phyloP scores from a whole-genome alignment of 75 land plant species.

The Pinus albicaulis region DNA sequence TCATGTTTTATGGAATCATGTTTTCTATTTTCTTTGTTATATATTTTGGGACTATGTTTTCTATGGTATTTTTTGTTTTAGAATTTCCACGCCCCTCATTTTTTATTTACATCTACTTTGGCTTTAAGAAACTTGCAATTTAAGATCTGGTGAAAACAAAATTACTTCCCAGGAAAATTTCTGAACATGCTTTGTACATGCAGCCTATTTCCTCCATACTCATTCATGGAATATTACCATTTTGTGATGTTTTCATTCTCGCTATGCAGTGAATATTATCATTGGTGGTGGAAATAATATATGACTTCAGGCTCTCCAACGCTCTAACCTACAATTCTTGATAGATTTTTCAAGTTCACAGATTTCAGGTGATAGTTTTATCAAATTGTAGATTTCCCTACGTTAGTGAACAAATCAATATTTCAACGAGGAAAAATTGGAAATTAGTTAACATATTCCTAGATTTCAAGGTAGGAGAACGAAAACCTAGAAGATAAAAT shows the following conservation, averaged over 20 bases:
- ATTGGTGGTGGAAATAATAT: constrained; percentile 87
- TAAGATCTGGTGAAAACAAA: constrained; percentile 87
- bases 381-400: no score
- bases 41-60: constrained; percentile 88
- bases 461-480: no score
- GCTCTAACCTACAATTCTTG: constrained; percentile 13
- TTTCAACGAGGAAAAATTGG: no score
- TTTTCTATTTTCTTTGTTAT: constrained; percentile 67
- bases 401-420: no score
- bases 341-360: no score
- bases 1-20: constrained; percentile 67
- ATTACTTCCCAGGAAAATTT: constrained; percentile 81
- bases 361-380: no score
- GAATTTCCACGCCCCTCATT: constrained; percentile 88
- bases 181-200: constrained; percentile 93
- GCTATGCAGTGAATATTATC: constrained; percentile 77
- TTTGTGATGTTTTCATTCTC: constrained; percentile 90
- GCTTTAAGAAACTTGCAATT: constrained; percentile 74
- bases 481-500: no score
- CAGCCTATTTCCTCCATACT: constrained; percentile 72
- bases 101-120: constrained; percentile 73
- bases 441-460: no score
- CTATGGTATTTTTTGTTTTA: constrained; percentile 84
- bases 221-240: constrained; percentile 81
- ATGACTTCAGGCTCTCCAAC: constrained; percentile 71